A percentile compares a stretch with the other conserved stretches of the same genome.
These are phyloP conservation scores for Dryadomyces quercivorus DNA, from an alignment of 2,329 filamentous ascomycete genomes.

Conservation along the genomic window DNA sequence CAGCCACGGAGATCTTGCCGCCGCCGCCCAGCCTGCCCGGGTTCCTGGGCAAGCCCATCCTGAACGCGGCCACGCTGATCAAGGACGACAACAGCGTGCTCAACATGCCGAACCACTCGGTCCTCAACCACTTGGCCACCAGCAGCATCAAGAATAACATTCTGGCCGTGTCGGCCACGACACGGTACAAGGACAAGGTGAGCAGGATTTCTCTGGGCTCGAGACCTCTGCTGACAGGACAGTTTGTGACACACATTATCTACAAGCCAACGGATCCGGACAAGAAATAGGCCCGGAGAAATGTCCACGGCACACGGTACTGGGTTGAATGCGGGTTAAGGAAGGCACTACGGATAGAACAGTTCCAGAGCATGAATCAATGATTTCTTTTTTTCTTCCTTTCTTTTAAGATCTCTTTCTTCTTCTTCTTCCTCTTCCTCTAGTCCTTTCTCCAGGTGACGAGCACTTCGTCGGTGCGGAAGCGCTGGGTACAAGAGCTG, in stretches of 20 bases:
- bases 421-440: no score
- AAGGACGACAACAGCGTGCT: slow-evolving; percentile 98
- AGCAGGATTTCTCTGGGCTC: slow-evolving; percentile 12
- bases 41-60: slow-evolving; percentile 85
- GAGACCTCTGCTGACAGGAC: slow-evolving; percentile 2
- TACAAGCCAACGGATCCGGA: slow-evolving; percentile 77
- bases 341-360: neutral
- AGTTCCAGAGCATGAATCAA: neutral
- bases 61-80: slow-evolving; percentile 82
- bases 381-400: neutral
- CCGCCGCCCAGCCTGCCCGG: slow-evolving; percentile 76
- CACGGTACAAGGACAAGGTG: slow-evolving; percentile 93
- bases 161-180: slow-evolving; percentile 88
- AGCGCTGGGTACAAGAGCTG: slow-evolving; percentile 73
- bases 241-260: slow-evolving; percentile 97
- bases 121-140: slow-evolving; percentile 90
- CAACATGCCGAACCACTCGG: slow-evolving; percentile 93
- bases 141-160: slow-evolving; percentile 98
- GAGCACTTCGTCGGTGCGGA: slow-evolving; percentile 70
- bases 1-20: slow-evolving; percentile 66
- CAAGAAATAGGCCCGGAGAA: slow-evolving; percentile 10
- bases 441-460: slow-evolving; percentile 61
- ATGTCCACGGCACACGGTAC: neutral
- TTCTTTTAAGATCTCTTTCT: neutral
- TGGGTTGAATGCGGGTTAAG: neutral